A percentile compares a stretch with the other conserved stretches of the same genome.
These are phyloP conservation scores for Gaeumannomyces tritici DNA, from an alignment of 2,329 filamentous ascomycete species.

Conservation along the genomic window DNA sequence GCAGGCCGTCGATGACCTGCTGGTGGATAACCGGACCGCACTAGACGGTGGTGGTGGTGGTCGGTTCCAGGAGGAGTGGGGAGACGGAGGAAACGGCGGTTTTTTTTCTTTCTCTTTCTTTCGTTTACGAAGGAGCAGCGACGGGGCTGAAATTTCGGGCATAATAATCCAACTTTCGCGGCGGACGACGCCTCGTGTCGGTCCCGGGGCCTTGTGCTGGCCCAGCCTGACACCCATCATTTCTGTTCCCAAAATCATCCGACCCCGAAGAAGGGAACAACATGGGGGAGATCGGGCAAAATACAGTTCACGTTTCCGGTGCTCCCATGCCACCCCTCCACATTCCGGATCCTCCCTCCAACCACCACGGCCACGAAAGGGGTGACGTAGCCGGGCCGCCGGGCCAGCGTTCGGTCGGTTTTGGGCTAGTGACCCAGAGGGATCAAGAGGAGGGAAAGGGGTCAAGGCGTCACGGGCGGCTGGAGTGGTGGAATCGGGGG, in stretches of 20 bases:
- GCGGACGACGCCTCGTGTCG: neutral
- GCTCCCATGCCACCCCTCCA: too few species aligned
- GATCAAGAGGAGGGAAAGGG: neutral
- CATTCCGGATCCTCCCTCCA: neutral
- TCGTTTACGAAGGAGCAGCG: too few species aligned
- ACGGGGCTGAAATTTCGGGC: neutral
- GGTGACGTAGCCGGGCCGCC: neutral
- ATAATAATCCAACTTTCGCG: neutral
- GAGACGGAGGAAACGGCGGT: too few species aligned
- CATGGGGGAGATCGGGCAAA: neutral
- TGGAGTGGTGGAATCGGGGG: neutral
- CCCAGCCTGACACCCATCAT: neutral
- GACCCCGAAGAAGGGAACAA: neutral
- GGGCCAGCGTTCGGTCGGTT: neutral
- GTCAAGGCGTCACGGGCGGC: neutral
- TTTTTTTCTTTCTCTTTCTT: too few species aligned
- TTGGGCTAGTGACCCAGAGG: neutral
- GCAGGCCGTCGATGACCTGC: too few species aligned
- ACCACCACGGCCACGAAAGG: neutral
- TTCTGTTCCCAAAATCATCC: neutral
- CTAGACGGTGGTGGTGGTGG: too few species aligned
- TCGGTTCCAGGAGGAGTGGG: too few species aligned
- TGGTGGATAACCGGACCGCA: too few species aligned
- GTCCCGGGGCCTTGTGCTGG: neutral
- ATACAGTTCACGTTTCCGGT: neutral